phyloP scores from a whole-genome alignment of 73 alveolate genomes.

The Tetrahymena borealis region DNA sequence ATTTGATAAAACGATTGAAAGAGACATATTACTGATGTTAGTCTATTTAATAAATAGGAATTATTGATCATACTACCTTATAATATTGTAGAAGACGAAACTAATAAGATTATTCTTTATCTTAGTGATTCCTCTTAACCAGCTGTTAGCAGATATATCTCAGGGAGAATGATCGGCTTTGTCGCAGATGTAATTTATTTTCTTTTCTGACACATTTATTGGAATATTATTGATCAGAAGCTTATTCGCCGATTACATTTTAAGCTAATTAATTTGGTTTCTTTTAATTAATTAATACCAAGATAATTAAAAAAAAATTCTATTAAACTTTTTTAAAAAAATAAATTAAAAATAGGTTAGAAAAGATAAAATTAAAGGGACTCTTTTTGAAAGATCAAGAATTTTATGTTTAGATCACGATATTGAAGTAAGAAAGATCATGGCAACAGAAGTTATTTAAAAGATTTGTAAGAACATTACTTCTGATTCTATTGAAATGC shows the following conservation, averaged over 20 bases:
- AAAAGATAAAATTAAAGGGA: constrained; percentile 22
- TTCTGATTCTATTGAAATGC: constrained; percentile 10
- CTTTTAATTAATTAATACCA: neutral
- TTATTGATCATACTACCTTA: neutral
- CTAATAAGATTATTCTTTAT: constrained; percentile 2
- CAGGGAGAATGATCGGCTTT: constrained; percentile 23
- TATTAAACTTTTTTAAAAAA: neutral
- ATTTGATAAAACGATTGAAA: too few species aligned
- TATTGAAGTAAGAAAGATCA: constrained; percentile 8
- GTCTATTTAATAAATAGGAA: neutral
- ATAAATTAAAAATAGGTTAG: constrained; percentile 7
- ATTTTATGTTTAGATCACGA: constrained; percentile 31
- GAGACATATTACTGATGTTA: neutral
- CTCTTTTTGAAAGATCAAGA: constrained; percentile 33
- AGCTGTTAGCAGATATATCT: constrained; percentile 19
- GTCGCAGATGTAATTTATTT: constrained; percentile 7
- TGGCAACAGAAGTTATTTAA: constrained; percentile 24
- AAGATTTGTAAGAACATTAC: constrained; percentile 13
- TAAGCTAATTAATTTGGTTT: neutral
- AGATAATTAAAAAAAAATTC: neutral
- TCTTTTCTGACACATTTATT: too few species aligned
- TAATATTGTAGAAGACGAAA: neutral
- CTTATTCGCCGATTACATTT: neutral
- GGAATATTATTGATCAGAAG: neutral
- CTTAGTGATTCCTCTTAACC: constrained; percentile 36